Conservation (phyloP, 2,329 filamentous ascomycete genomes). For the Seiridium cupressi region DNA sequence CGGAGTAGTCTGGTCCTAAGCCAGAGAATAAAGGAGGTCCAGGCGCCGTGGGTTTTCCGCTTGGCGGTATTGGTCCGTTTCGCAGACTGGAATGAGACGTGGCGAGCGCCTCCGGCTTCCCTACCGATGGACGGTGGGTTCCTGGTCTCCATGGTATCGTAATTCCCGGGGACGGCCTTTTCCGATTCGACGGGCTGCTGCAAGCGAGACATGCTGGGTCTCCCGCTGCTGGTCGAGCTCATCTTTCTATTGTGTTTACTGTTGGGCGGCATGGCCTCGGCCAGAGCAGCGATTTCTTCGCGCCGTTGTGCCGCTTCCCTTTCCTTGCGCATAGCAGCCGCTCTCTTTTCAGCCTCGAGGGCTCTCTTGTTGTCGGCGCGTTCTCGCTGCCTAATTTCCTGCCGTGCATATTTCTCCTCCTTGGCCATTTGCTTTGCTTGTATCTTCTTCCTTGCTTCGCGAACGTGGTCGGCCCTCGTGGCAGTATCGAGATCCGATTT, state of each 20-base stretch:
- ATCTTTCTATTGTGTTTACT: conserved; percentile 28
- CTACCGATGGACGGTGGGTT: conserved; percentile 25
- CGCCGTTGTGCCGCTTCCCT: conserved; percentile 38
- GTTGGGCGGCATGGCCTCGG: conserved; percentile 25
- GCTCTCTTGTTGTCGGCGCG: conserved; percentile 58
- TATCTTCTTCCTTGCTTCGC: conserved; percentile 61
- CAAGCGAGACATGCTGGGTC: conserved; percentile 22
- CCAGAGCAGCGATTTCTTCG: conserved; percentile 31
- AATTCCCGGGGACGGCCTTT: conserved; percentile 35
- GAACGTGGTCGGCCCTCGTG: conserved; percentile 55
- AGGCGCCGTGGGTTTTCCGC: conserved; percentile 59
- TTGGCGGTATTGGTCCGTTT: conserved; percentile 49
- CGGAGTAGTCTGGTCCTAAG: conserved; percentile 55
- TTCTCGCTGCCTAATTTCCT: conserved; percentile 57
- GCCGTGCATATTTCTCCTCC: conserved; percentile 60
- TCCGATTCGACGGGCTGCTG: conserved; percentile 13
- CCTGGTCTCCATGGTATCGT: conserved; percentile 36
- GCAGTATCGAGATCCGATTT: conserved; percentile 58
- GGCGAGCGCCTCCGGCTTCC: conserved; percentile 36
- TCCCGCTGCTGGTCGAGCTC: conserved; percentile 26
- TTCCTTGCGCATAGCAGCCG: conserved; percentile 43
- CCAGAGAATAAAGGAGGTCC: conserved; percentile 65
- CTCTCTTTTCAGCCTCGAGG: conserved; percentile 45
- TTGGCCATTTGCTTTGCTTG: conserved; percentile 60
- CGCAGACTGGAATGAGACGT: conserved; percentile 40